Conservation (phyloP, 2,329 filamentous ascomycete genomes). For the Trichophyton equinum region DNA sequence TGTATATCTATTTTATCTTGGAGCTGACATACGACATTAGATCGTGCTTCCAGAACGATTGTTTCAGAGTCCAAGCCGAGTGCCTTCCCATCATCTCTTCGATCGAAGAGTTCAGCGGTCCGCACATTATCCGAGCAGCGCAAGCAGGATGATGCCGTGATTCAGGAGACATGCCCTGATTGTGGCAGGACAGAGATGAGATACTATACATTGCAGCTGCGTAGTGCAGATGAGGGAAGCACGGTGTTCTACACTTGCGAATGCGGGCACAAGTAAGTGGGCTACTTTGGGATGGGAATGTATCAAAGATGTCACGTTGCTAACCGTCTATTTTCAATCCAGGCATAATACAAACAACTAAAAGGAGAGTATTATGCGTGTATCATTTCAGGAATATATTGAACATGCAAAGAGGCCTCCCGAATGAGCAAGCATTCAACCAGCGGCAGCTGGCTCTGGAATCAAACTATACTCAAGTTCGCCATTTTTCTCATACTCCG, state of each 20-base stretch:
- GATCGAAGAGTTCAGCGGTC: slow-evolving; percentile 74
- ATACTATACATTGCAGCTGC: slow-evolving; percentile 71
- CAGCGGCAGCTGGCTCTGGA: slow-evolving; percentile 41
- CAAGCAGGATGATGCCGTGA: slow-evolving; percentile 58
- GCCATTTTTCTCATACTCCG: slow-evolving; percentile 83
- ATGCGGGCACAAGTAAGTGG: slow-evolving; percentile 65
- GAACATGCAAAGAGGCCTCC: not conserved
- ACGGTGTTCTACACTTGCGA: slow-evolving; percentile 70
- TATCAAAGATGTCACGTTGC: slow-evolving; percentile 15
- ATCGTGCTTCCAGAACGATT: slow-evolving; percentile 63
- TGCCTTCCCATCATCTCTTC: slow-evolving; percentile 80
- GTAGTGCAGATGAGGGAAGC: slow-evolving; percentile 79
- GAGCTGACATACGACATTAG: slow-evolving; percentile 29
- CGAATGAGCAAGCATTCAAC: slow-evolving; percentile 7
- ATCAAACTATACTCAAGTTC: slow-evolving; percentile 87
- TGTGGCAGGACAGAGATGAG: slow-evolving; percentile 74
- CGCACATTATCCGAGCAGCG: slow-evolving; percentile 70
- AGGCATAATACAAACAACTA: slow-evolving; percentile 23
- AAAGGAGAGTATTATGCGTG: slow-evolving; percentile 1
- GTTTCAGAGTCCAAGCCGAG: slow-evolving; percentile 74
- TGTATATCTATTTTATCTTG: not conserved
- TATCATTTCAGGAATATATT: not conserved
- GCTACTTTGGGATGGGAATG: slow-evolving; percentile 7
- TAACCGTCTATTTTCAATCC: not conserved
- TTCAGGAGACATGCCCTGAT: slow-evolving; percentile 59